Base-by-base conservation (phyloP, 352 stramenopile species). In the Thalassiosira sp. region DNA sequence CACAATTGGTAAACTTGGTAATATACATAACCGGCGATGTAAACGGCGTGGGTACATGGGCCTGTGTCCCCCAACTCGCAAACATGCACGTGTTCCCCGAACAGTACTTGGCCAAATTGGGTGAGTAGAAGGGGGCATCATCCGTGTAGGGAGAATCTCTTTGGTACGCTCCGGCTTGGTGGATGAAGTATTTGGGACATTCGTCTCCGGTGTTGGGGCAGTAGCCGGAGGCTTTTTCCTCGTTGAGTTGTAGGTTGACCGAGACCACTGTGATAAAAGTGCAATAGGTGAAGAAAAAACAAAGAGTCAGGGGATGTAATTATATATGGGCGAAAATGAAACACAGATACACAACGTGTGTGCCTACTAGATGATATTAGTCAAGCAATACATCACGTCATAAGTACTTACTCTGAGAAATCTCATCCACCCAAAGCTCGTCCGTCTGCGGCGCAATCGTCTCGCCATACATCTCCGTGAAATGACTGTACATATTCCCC, bases 1-100 rank as follows among this genome's bases (percentile, higher is more conserved):
- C 59, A 48, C 73, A 82, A 42, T 82, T 65, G n/a, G 53, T 69
- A 51, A 67, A 82, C n/a, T 42, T 57, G 20, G 67, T 78, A 33
- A 78, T 67, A 40, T 77, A 78, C 3, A 76, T 53, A 15, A 68
- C 35, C 2, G 35, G 35, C 1, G 33, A 63, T 11, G 43, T 63
- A 53, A 71, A 70, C 2, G 49, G 27, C 0, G 59, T 75, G 0
- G 58, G 2, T 7, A 77, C 13, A 37, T 82, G 73, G 16, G 37
- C 37, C 37, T 46, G 37, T 18, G 37, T 46, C 37, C 37, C 37
- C 37, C 37, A 46, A 46, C 37, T 46, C 37, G 37, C 37, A 46
- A 46, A 46, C 7, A 3, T 18, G 11, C 15, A 46, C 2, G 7
- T n/a, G 2, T 18, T 18, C 16, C 37, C 37, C 5, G 7, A 13